Conservation (phyloP, 2,329 filamentous ascomycete species). For the Oidium heveae region DNA sequence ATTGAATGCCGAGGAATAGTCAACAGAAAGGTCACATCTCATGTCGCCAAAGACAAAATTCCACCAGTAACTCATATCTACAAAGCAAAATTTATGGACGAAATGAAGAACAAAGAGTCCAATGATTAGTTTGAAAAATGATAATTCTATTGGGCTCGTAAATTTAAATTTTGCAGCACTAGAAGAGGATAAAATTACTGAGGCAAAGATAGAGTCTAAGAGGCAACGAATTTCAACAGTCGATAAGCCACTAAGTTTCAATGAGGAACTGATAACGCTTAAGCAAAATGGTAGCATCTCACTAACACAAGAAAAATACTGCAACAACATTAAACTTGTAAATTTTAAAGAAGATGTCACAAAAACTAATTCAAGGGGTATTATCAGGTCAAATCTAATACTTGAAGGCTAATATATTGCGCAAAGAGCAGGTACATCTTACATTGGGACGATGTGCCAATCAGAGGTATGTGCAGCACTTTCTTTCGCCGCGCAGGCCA, state of each 20-base stretch:
- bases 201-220: slow-evolving; percentile 1
- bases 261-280: neutral
- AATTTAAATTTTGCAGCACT: neutral
- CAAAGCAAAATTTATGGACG: neutral
- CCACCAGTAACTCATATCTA: neutral
- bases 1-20: neutral
- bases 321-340: neutral
- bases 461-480: neutral
- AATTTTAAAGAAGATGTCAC: neutral
- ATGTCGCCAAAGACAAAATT: neutral
- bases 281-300: neutral
- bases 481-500: neutral
- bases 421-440: slow-evolving; percentile 1
- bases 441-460: slow-evolving; percentile 2
- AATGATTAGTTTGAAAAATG: neutral
- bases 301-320: slow-evolving; percentile 1
- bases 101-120: neutral
- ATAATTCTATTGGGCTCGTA: neutral
- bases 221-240: neutral
- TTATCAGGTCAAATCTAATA: neutral
- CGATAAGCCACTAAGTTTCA: slow-evolving; percentile 1
- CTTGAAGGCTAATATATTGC: slow-evolving; percentile 2
- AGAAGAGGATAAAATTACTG: slow-evolving; percentile 1
- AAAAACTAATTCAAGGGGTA: neutral
- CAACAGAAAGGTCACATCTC: neutral